Percentiles rank a stretch among this genome's conserved stretches.
Evolutionary conservation across 2,329 filamentous ascomycete genomes (phyloP).

Genomic region (Aureobasidium pullulans): DNA sequence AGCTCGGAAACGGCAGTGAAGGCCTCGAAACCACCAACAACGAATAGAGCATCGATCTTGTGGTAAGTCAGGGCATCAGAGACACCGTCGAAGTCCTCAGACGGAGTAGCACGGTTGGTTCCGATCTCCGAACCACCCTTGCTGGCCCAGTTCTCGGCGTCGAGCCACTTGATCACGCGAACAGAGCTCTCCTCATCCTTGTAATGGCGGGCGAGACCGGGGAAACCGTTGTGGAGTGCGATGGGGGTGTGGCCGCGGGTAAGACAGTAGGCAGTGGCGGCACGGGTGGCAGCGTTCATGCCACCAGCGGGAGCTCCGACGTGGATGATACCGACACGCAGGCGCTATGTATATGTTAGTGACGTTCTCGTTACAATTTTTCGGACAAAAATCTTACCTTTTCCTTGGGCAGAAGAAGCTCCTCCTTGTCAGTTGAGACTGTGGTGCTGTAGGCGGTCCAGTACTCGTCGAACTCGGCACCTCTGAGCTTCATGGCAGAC

Average conservation of each 20-base stretch:
- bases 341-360: constrained; percentile 47
- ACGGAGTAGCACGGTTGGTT: constrained; percentile 88
- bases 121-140: constrained; percentile 97
- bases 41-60: constrained; percentile 75
- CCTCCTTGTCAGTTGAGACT: constrained; percentile 69
- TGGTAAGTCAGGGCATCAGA: constrained; percentile 63
- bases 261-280: constrained; percentile 86
- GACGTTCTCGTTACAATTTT: background rate
- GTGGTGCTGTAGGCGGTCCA: constrained; percentile 87
- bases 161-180: constrained; percentile 81
- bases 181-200: constrained; percentile 74
- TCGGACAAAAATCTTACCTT: constrained; percentile 47
- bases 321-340: constrained; percentile 93
- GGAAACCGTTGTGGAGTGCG: constrained; percentile 94
- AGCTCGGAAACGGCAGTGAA: constrained; percentile 89
- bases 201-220: constrained; percentile 86
- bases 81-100: constrained; percentile 64
- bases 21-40: constrained; percentile 92
- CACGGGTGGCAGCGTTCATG: constrained; percentile 94
- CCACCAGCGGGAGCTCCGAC: constrained; percentile 94
- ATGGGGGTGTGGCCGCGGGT: constrained; percentile 86
- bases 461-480: constrained; percentile 90
- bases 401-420: constrained; percentile 58
- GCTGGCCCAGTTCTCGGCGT: constrained; percentile 91
- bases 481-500: constrained; percentile 77